phyloP scores from a whole-genome alignment of 495 filamentous ascomycete species.

The Penicillium canescens region DNA sequence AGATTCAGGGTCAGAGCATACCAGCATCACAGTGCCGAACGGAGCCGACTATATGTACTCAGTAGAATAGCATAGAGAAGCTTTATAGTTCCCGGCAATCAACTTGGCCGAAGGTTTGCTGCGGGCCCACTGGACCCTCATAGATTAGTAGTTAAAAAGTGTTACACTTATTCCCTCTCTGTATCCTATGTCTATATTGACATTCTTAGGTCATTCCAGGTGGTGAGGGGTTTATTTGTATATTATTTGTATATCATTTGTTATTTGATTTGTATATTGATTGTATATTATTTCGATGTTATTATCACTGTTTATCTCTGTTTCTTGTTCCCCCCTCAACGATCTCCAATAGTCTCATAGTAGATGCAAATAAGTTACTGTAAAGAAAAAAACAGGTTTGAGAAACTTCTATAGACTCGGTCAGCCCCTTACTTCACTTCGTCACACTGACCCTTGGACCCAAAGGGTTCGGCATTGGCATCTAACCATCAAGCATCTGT shows the following conservation, averaged over 20 bases:
- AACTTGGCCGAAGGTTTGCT: not conserved
- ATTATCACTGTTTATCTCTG: too few species aligned
- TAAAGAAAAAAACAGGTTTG: not conserved
- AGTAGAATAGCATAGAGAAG: not conserved
- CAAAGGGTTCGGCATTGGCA: not conserved
- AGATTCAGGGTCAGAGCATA: conserved; percentile 11
- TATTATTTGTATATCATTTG: too few species aligned
- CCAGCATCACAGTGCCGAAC: not conserved
- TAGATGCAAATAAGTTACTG: not conserved
- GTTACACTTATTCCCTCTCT: too few species aligned
- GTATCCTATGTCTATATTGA: too few species aligned
- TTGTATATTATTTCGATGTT: too few species aligned
- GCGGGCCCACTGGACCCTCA: too few species aligned
- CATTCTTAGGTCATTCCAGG: too few species aligned
- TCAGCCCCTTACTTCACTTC: conserved; percentile 26
- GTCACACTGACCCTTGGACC: conserved; percentile 24
- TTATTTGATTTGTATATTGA: too few species aligned
- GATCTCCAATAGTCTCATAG: not conserved
- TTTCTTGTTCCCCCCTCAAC: too few species aligned
- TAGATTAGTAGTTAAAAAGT: too few species aligned
- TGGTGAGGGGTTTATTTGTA: too few species aligned
- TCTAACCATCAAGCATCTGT: too few species aligned
- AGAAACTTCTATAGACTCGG: conserved; percentile 14
- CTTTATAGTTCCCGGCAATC: not conserved
- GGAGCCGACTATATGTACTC: not conserved